A percentile compares a stretch with the other conserved stretches of the same genome.
phyloP scores from a whole-genome alignment of 441 rosid species.

The Arabidopsis lyrata region DNA sequence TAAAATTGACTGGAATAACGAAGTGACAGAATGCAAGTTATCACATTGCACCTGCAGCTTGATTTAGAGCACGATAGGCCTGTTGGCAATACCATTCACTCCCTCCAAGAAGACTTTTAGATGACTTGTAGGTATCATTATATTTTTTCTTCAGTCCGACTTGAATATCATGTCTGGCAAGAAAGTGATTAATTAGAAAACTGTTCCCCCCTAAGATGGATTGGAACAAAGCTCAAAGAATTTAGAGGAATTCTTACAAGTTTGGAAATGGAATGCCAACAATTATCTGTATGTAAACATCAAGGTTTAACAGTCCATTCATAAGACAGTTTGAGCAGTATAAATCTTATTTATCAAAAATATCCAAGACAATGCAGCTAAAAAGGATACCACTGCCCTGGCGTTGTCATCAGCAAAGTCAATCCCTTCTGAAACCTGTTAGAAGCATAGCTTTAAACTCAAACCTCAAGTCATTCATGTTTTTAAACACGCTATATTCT shows the following conservation, averaged over 20 bases:
- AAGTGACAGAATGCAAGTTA: constrained; percentile 28
- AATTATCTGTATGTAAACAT: constrained; percentile 72
- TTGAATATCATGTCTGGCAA: constrained; percentile 79
- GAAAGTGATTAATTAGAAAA: constrained; percentile 45
- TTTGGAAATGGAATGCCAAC: constrained; percentile 99
- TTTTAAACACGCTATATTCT: not conserved
- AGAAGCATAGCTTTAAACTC: constrained; percentile 32
- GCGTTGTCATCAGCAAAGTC: constrained; percentile 98
- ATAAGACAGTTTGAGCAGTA: no score
- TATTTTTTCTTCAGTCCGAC: constrained; percentile 87
- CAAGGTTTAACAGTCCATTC: constrained; percentile 51
- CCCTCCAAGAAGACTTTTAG: constrained; percentile 88
- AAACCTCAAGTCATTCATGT: constrained; percentile 3
- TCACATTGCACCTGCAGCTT: constrained; percentile 80
- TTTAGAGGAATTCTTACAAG: constrained; percentile 59
- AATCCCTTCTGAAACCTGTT: constrained; percentile 98
- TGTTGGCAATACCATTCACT: constrained; percentile 99
- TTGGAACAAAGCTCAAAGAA: constrained; percentile 7
- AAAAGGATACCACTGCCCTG: constrained; percentile 96
- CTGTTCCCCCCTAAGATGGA: constrained; percentile 23
- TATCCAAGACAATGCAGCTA: constrained; percentile 25
- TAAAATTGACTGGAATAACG: constrained; percentile 23
- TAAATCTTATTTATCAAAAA: constrained; percentile 5
- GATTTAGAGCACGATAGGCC: constrained; percentile 97
- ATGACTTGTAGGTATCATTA: constrained; percentile 77